Evolutionary conservation across 1,284 basidiomycete species (phyloP).

Genomic region (Cystobasidiaceae sp.): DNA sequence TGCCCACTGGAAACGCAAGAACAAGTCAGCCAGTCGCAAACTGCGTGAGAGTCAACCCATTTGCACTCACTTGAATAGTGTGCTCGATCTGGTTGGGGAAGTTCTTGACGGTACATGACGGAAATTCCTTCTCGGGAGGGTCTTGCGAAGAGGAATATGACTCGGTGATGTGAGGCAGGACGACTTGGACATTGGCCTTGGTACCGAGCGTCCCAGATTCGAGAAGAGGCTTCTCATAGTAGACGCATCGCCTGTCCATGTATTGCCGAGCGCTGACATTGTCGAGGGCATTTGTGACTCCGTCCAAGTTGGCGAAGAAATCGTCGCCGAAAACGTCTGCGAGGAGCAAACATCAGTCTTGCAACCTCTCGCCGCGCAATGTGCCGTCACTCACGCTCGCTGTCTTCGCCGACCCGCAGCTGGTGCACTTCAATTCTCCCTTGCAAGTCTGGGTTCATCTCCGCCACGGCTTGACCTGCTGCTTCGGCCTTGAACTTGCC

Average conservation of each 20-base stretch:
- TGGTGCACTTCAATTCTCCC: slow-evolving; percentile 86
- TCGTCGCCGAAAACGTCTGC: slow-evolving; percentile 80
- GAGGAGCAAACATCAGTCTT: not conserved
- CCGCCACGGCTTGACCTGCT: slow-evolving; percentile 81
- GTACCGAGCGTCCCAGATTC: slow-evolving; percentile 98
- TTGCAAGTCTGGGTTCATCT: slow-evolving; percentile 91
- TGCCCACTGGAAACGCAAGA: slow-evolving; percentile 67
- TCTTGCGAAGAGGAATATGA: slow-evolving; percentile 98
- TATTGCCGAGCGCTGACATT: slow-evolving; percentile 94
- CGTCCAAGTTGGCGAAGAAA: slow-evolving; percentile 84
- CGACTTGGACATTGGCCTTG: slow-evolving; percentile 96
- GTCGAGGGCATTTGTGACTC: slow-evolving; percentile 99
- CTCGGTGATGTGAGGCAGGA: slow-evolving; percentile 92
- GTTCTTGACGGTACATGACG: slow-evolving; percentile 97
- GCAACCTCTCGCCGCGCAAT: not conserved
- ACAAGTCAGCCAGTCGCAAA: too few species aligned
- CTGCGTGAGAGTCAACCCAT: too few species aligned
- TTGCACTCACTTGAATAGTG: slow-evolving; percentile 75
- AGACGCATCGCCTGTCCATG: slow-evolving; percentile 98
- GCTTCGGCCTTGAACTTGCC: slow-evolving; percentile 98
- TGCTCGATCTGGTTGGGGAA: slow-evolving; percentile 99
- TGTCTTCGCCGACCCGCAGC: slow-evolving; percentile 87
- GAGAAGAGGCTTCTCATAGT: slow-evolving; percentile 92
- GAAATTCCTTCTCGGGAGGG: slow-evolving; percentile 96
- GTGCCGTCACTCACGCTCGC: slow-evolving; percentile 86